Percentiles rank a stretch among this genome's conserved stretches.
These are phyloP conservation scores for Solanum raphanifolium DNA, from an alignment of 257 asterid species.

Conservation along the genomic window DNA sequence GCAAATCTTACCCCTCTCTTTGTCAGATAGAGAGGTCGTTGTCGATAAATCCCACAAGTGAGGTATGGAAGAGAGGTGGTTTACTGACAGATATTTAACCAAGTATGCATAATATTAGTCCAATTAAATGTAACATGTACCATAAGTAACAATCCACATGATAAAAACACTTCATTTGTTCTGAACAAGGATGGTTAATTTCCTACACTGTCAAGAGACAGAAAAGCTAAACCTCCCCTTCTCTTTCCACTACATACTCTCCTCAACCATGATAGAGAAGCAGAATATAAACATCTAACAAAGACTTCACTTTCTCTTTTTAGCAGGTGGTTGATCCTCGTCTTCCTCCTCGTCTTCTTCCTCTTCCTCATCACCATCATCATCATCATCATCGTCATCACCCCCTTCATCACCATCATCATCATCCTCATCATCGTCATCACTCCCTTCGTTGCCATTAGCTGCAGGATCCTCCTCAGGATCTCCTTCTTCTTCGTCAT, in stretches of 20 bases:
- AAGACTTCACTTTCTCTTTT: constrained; percentile 68
- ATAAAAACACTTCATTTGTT: constrained; percentile 12
- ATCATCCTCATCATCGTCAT: constrained; percentile 25
- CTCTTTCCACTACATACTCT: constrained; percentile 44
- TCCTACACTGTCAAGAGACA: constrained; percentile 34
- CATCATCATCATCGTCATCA: constrained; percentile 29
- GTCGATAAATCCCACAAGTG: not conserved
- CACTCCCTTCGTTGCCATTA: constrained; percentile 58
- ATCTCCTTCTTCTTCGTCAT: constrained; percentile 52
- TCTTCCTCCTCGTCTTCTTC: constrained; percentile 60
- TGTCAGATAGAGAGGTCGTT: not conserved
- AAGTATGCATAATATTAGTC: not conserved
- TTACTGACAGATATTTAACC: not conserved
- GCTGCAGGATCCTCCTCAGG: constrained; percentile 46
- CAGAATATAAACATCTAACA: constrained; percentile 17
- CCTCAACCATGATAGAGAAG: constrained; percentile 35
- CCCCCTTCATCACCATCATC: constrained; percentile 23
- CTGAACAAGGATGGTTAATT: constrained; percentile 23
- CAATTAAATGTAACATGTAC: not conserved
- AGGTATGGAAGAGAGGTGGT: not conserved
- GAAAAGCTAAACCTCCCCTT: constrained; percentile 16
- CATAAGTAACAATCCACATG: constrained; percentile 29
- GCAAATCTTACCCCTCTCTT: not conserved
- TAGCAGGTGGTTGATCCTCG: constrained; percentile 79
- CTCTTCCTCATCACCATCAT: constrained; percentile 28